Evolutionary conservation across 371 early-diverging fungal genomes (phyloP).

Genomic region (Paraphysoderma sedebokerense): DNA sequence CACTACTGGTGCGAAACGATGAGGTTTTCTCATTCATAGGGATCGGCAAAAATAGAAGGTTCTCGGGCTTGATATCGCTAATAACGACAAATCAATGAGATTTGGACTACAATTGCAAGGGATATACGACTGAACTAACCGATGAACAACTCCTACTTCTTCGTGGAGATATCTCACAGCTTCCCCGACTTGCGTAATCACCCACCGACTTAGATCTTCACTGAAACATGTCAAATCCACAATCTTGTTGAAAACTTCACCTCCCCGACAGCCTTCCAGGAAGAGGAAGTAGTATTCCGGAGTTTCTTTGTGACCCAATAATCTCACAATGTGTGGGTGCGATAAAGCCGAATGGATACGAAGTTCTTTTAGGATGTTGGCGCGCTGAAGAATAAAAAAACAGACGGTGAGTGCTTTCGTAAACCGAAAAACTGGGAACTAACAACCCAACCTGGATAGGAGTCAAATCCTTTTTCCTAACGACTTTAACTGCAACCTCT

Average conservation of each 20-base stretch:
- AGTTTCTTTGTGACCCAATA: slow-evolving; percentile 42
- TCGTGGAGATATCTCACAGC: slow-evolving; percentile 78
- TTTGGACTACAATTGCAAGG: neutral
- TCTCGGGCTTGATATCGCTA: slow-evolving; percentile 92
- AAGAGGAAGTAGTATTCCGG: slow-evolving; percentile 52
- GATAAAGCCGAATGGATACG: slow-evolving; percentile 65
- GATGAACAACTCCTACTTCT: slow-evolving; percentile 70
- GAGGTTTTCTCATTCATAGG: slow-evolving; percentile 22
- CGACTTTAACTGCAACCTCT: slow-evolving; percentile 66
- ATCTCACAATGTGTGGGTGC: slow-evolving; percentile 57
- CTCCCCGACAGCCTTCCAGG: slow-evolving; percentile 66
- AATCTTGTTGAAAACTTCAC: slow-evolving; percentile 72
- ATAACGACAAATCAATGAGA: neutral
- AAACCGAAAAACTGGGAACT: neutral
- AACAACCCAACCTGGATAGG: neutral
- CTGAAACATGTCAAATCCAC: slow-evolving; percentile 61
- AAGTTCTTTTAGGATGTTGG: slow-evolving; percentile 67
- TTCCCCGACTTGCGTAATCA: slow-evolving; percentile 73
- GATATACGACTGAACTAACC: slow-evolving; percentile 13
- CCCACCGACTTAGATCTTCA: slow-evolving; percentile 55
- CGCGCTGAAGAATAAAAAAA: slow-evolving; percentile 21
- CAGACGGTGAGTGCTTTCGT: neutral
- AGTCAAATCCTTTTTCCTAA: slow-evolving; percentile 25
- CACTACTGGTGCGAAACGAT: slow-evolving; percentile 7
- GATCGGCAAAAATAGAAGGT: slow-evolving; percentile 65